Evolutionary conservation across 768 basidiomycete species (phyloP).

Genomic region (Russula sp.): DNA sequence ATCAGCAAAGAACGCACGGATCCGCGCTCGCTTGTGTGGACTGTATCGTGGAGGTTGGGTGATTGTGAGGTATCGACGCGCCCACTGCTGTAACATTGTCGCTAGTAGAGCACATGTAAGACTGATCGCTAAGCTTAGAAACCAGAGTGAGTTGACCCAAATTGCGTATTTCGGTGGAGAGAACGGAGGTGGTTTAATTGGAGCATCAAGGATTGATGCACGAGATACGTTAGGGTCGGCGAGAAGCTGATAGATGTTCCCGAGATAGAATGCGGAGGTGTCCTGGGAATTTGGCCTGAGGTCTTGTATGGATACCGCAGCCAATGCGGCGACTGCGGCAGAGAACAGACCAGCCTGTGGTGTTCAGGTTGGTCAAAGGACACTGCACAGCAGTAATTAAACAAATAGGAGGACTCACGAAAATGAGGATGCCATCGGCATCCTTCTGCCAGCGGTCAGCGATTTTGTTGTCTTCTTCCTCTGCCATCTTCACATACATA

Average conservation of each 20-base stretch:
- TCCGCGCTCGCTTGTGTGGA: slow-evolving; percentile 2
- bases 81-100: slow-evolving; percentile 4
- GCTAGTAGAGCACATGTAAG: neutral
- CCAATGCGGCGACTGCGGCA: neutral
- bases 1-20: neutral
- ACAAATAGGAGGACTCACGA: neutral
- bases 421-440: neutral
- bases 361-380: too few relatives aligned
- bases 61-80: neutral
- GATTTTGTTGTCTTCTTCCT: slow-evolving; percentile 4
- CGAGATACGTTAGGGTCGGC: neutral
- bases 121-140: neutral
- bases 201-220: neutral
- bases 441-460: neutral
- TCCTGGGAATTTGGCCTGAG: neutral
- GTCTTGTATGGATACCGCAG: neutral
- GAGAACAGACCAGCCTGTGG: slow-evolving; percentile 1
- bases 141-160: slow-evolving; percentile 5
- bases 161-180: neutral
- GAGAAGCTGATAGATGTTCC: neutral
- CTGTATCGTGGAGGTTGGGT: neutral
- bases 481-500: slow-evolving; percentile 17
- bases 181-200: neutral
- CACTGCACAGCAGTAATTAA: too few relatives aligned
- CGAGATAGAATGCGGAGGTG: neutral